Evolutionary conservation across 176 grass and related monocot species (phyloP).

Genomic region (Themeda triandra): DNA sequence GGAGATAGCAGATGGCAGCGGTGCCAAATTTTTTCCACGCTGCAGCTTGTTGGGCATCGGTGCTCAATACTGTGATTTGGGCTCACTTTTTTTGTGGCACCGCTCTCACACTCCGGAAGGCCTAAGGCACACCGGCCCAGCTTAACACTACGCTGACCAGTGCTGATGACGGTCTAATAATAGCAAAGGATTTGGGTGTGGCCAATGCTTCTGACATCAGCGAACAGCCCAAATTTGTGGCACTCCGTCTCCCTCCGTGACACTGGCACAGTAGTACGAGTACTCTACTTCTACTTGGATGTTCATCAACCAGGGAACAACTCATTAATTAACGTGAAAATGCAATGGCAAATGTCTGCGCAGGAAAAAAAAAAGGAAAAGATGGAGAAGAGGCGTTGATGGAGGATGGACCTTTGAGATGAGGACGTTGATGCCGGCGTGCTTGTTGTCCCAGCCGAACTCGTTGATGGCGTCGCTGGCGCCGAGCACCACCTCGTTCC

Average conservation of each 20-base stretch:
- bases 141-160: background rate
- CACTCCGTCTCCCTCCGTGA: background rate
- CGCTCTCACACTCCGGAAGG: too few species aligned
- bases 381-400: background rate
- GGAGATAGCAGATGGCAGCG: too few species aligned
- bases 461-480: slow-evolving; percentile 88
- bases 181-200: background rate
- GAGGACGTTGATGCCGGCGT: slow-evolving; percentile 92
- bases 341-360: background rate
- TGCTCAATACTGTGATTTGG: too few species aligned
- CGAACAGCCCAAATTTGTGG: background rate
- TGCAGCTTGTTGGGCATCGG: too few species aligned
- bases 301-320: too few species aligned
- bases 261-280: background rate
- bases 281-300: background rate
- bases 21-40: too few species aligned
- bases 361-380: background rate
- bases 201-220: background rate
- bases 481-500: slow-evolving; percentile 79
- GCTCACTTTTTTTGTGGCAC: too few species aligned
- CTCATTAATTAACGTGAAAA: background rate
- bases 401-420: slow-evolving; percentile 62
- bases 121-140: background rate
- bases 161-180: slow-evolving; percentile 1
- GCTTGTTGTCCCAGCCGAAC: slow-evolving; percentile 99